Conservation (phyloP, 345 rosid genomes). For the Trapa bicornis region DNA sequence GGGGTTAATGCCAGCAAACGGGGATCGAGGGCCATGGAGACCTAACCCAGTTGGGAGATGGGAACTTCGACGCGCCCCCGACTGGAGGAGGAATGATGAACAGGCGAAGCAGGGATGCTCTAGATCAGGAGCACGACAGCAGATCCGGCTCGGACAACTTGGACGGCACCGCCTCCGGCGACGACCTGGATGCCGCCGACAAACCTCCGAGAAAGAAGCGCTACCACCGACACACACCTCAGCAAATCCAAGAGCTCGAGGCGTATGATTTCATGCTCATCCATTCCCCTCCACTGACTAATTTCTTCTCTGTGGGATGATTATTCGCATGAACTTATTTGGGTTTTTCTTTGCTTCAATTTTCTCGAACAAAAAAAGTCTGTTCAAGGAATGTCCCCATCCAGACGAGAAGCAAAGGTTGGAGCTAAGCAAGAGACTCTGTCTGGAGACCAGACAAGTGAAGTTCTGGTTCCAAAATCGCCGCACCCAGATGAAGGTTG, state of each 20-base stretch:
- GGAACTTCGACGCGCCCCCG: conserved; percentile 17
- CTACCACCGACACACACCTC: conserved; percentile 94
- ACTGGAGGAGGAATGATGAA: conserved; percentile 3
- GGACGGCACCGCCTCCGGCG: conserved; percentile 85
- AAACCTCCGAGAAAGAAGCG: conserved; percentile 83
- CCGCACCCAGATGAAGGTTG: conserved; percentile 91
- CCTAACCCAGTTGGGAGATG: conserved; percentile 20
- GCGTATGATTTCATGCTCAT: conserved; percentile 32
- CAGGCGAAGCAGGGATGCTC: conserved; percentile 42
- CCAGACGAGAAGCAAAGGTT: conserved; percentile 90
- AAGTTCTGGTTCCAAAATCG: conserved; percentile 98
- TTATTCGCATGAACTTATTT: neutral
- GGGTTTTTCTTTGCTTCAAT: neutral
- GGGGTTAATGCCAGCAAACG: conserved; percentile 22
- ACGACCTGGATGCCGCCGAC: conserved; percentile 81
- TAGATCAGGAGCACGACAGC: conserved; percentile 43
- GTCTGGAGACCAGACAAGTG: conserved; percentile 81
- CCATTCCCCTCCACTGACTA: neutral
- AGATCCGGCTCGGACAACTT: conserved; percentile 98
- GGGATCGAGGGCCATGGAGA: conserved; percentile 27
- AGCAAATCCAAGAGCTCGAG: conserved; percentile 31
- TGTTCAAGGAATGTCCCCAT: conserved; percentile 91
- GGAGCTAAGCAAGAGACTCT: conserved; percentile 69
- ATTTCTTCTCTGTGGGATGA: neutral
- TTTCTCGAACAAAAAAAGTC: conserved; percentile 13